phyloP scores from a whole-genome alignment of 129 eudicot genomes.

The Flaveria trinervia region DNA sequence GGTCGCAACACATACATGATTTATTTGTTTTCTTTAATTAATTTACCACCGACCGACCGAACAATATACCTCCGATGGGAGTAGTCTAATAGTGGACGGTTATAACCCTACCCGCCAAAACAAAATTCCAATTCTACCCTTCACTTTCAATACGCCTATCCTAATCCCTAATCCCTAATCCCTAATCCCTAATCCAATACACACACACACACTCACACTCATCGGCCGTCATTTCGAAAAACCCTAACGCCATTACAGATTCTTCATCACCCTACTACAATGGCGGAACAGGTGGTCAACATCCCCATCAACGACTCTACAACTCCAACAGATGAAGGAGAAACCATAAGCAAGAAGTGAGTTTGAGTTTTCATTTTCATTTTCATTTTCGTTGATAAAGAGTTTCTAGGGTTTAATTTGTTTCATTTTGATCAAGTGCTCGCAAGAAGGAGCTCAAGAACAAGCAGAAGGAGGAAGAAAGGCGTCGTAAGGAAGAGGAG shows the following conservation, averaged over 20 bases:
- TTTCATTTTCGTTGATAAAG: neutral
- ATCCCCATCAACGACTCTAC: slow-evolving; percentile 18
- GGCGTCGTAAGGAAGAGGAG: slow-evolving; percentile 51
- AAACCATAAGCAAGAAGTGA: slow-evolving; percentile 39
- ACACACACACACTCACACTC: neutral
- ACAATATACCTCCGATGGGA: too few relatives aligned
- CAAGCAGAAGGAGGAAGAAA: slow-evolving; percentile 54
- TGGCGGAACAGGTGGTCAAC: slow-evolving; percentile 37
- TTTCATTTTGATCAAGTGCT: slow-evolving; percentile 35
- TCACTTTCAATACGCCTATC: neutral
- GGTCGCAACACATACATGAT: too few relatives aligned
- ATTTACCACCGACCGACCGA: too few relatives aligned
- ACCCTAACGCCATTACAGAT: slow-evolving; percentile 28
- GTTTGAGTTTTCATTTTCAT: neutral
- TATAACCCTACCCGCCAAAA: neutral
- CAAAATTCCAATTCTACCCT: slow-evolving; percentile 18
- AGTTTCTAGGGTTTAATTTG: neutral
- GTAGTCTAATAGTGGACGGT: neutral
- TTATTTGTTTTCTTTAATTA: too few relatives aligned
- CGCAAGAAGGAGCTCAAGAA: slow-evolving; percentile 49
- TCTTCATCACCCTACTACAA: slow-evolving; percentile 8
- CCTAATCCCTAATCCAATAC: neutral
- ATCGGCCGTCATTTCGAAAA: slow-evolving; percentile 9
- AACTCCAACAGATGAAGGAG: slow-evolving; percentile 23
- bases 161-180: too few relatives aligned